A percentile compares a stretch with the other conserved stretches of the same genome.
phyloP scores from a whole-genome alignment of 352 stramenopile genomes.

The Globisporangium splendens region DNA sequence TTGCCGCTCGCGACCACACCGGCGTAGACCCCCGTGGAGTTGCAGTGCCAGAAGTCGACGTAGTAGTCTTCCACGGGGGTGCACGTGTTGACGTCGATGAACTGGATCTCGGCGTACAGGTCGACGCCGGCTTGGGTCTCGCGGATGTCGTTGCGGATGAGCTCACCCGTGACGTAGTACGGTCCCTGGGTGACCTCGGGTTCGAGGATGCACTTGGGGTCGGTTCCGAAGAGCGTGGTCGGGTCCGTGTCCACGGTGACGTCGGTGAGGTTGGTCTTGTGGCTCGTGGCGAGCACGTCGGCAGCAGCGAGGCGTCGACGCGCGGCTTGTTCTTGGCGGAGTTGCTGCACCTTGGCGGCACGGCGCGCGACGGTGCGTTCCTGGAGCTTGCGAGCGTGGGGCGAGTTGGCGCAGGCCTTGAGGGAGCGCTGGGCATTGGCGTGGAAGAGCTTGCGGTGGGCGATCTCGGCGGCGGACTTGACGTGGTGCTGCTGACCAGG shows the following conservation, averaged over 20 bases:
- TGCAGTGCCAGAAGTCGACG: slow-evolving; percentile 16
- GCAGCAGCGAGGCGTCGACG: slow-evolving; percentile 2
- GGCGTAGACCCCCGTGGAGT: slow-evolving; percentile 12
- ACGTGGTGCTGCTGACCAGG: too few species aligned
- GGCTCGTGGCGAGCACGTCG: slow-evolving; percentile 1
- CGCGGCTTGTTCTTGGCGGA: slow-evolving; percentile 2
- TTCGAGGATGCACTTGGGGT: slow-evolving; percentile 9
- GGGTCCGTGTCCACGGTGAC: slow-evolving; percentile 2
- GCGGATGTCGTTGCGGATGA: slow-evolving; percentile 10
- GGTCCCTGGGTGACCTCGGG: slow-evolving; percentile 8
- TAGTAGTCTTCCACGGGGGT: slow-evolving; percentile 6
- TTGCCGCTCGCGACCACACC: slow-evolving; percentile 9
- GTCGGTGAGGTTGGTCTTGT: slow-evolving; percentile 8
- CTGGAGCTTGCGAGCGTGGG: slow-evolving; percentile 7
- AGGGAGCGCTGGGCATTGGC: slow-evolving; percentile 6
- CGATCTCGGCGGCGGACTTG: neutral
- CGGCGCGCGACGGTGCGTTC: neutral
- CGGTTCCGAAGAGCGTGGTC: slow-evolving; percentile 6
- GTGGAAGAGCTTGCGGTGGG: slow-evolving; percentile 11
- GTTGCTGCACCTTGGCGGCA: neutral
- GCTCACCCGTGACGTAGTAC: slow-evolving; percentile 15
- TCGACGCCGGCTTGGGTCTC: slow-evolving; percentile 6
- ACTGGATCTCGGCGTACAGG: slow-evolving; percentile 8
- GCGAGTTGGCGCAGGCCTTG: slow-evolving; percentile 1
- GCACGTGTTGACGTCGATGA: slow-evolving; percentile 15